These are phyloP conservation scores for Hyphodiscus hymeniophilus DNA, from an alignment of 495 filamentous ascomycete species.

Conservation along the genomic window DNA sequence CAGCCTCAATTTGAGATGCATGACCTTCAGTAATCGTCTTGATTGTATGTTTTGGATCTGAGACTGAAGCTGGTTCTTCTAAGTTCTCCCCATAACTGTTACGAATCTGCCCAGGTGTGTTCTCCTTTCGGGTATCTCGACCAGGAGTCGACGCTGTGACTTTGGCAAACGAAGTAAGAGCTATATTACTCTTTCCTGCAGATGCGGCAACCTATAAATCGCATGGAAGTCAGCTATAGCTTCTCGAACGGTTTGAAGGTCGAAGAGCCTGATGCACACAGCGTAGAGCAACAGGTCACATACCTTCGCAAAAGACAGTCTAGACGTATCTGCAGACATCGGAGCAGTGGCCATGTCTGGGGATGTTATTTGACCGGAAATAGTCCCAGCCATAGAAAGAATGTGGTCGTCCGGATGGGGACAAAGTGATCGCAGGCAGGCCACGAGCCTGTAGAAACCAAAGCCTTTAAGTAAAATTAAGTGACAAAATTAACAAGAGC, in stretches of 20 bases:
- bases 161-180: slow-evolving; percentile 21
- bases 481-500: slow-evolving; percentile 23
- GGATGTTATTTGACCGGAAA: not conserved
- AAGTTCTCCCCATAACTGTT: not conserved
- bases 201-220: slow-evolving; percentile 44
- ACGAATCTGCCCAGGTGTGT: not conserved
- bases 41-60: not conserved
- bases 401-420: slow-evolving; percentile 16
- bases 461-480: slow-evolving; percentile 20
- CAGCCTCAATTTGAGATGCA: not conserved
- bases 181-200: slow-evolving; percentile 34
- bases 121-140: slow-evolving; percentile 20
- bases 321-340: slow-evolving; percentile 33
- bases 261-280: not conserved
- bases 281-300: slow-evolving; percentile 13
- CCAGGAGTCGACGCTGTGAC: slow-evolving; percentile 9
- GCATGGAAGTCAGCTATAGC: slow-evolving; percentile 3
- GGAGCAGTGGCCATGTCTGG: slow-evolving; percentile 33
- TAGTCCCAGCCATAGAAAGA: slow-evolving; percentile 11
- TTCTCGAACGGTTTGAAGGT: slow-evolving; percentile 1
- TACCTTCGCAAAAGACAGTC: slow-evolving; percentile 53
- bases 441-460: slow-evolving; percentile 17
- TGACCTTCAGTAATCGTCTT: not conserved
- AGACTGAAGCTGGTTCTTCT: not conserved
- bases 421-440: slow-evolving; percentile 21